Evolutionary conservation across 805 yeast species (phyloP), one percentile per base, ranked within the genome.

Genomic region (Wickerhamiella cacticola): DNA sequence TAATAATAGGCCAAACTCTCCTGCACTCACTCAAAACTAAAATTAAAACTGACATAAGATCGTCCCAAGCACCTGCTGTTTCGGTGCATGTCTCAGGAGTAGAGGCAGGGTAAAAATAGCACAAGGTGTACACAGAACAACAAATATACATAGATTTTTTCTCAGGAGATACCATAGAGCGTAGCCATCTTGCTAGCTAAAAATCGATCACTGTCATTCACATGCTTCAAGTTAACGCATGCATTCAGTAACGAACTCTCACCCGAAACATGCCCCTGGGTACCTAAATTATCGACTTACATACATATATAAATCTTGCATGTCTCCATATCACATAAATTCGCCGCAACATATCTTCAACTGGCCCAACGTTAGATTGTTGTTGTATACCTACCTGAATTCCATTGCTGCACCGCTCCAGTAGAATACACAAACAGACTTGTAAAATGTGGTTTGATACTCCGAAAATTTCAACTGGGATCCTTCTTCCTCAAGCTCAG

Each of bases 211-310:
- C 6, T 12, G n/a, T 31, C 36, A 31, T 31, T 31, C 36, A 15
- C 36, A 31, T 31, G 36, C 36, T 15, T 31, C 36, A 31, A 31
- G 36, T 31, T 31, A 31, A 31, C 36, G 36, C 36, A 31, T 31
- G 36, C 36, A 31, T 31, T 31, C 36, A 31, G 36, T 31, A 31
- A 31, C 36, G 36, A 31, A 31, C 36, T 31, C 36, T 31, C 36
- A 31, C 36, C 36, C 36, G 36, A 43, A 43, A 43, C 46, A 43
- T 33, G 46, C 46, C 46, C 46, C 46, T 43, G 40, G 26, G 39
- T 7, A 33, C 40, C 40, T 31, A 33, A 24, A 43, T 43, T 31
- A 43, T 43, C 39, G 31, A 43, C 39, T 35, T 43, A 35, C 46
- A 33, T 33, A 31, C 36, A 33, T 24, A 43, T 43, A 22, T 43